Conservation (phyloP, 1,139 yeast genomes). For the Suhomyces panamericanus region DNA sequence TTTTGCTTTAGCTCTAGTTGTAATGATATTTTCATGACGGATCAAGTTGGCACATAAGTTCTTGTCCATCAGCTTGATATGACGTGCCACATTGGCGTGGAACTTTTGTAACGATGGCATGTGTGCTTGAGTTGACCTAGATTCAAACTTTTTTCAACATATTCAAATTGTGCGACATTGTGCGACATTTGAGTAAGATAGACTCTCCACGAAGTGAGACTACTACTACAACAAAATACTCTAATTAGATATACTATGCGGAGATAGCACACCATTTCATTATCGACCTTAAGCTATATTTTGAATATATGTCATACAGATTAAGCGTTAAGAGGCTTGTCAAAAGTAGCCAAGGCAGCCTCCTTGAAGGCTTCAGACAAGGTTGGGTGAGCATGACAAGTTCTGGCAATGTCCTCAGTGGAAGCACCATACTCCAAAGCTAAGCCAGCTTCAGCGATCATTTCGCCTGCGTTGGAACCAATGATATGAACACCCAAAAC, state of each 20-base stretch:
- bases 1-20: constrained; percentile 48
- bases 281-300: background rate
- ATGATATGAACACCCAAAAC: constrained; percentile 95
- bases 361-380: constrained; percentile 97
- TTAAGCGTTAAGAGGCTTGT: constrained; percentile 83
- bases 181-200: constrained; percentile 3
- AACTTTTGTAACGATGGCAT: constrained; percentile 49
- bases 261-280: too few species aligned
- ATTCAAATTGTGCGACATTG: constrained; percentile 2
- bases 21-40: constrained; percentile 48
- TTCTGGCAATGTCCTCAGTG: constrained; percentile 95
- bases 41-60: constrained; percentile 47
- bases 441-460: constrained; percentile 98
- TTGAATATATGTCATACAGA: constrained; percentile 3
- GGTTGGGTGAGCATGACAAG: constrained; percentile 99
- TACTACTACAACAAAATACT: background rate
- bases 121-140: background rate
- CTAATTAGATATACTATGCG: too few species aligned
- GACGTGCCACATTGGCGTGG: constrained; percentile 47
- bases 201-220: background rate
- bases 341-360: constrained; percentile 92
- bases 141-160: constrained; percentile 1
- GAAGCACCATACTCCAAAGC: constrained; percentile 99
- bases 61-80: constrained; percentile 47
- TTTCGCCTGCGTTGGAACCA: constrained; percentile 99